Evolutionary conservation across 805 yeast genomes (phyloP), one percentile per base, ranked within the genome.

Genomic region (Kodamaea fukazawae): DNA sequence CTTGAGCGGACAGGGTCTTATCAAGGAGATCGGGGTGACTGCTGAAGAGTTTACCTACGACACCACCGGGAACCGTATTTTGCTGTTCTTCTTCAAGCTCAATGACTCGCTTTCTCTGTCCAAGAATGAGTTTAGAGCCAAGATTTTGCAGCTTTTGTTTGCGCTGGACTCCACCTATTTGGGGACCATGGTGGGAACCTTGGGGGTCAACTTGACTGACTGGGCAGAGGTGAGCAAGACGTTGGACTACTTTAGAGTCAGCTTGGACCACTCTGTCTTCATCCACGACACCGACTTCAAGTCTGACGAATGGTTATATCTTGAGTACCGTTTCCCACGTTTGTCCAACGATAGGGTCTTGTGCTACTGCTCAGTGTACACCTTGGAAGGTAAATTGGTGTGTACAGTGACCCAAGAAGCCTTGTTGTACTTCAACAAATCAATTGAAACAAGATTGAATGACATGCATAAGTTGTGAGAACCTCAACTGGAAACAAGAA

Each of bases 231-330:
- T 8, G 12, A 32, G 32, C 12, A 25, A 23, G 12, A 37, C 49
- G 13, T 25, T 38, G 7, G 38, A 51, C 14, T 65, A 60, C 41
- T 67, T 67, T 50, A 50, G 71, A 29, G 70, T 63, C 2, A 58
- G 66, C 29, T 54, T 67, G 36, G 72, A 67, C 44, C 72, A 67
- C 43, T 35, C 63, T 3, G 51, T 67, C 6, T 60, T 47, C 42
- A 58, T 57, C 49, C 71, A 67, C 45, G 71, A 66, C 41, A 49
- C 36, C 3, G 57, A 66, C 32, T 66, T 58, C 31, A 66, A 64
- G 41, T 60, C 69, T 1, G 59, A 64, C 26, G 47, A 56, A 26
- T 67, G 65, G 65, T 36, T 66, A 48, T 67, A 56, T 39, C 35
- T 65, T 43, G 70, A 63, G 44, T 65, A 53, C 47, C 48, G 49